Conservation (phyloP, 306 rosid species). For the Leucaena leucocephala region DNA sequence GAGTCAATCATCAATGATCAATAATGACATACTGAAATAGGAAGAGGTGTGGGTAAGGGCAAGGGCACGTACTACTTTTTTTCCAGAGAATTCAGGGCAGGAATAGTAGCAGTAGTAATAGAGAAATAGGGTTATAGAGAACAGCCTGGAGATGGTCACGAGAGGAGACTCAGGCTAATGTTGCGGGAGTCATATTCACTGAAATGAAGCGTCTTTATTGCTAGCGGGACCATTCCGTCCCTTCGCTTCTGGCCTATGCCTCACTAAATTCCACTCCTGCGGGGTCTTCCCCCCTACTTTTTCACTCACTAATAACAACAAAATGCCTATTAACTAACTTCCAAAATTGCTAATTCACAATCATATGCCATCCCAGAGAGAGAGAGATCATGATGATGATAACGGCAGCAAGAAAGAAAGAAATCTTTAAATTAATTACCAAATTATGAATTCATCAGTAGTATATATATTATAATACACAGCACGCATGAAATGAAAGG, state of each 20-base stretch:
- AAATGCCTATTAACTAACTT: constrained; percentile 46
- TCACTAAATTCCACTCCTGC: constrained; percentile 31
- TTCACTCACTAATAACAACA: constrained; percentile 42
- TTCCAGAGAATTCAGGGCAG: constrained; percentile 35
- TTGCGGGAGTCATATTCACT: constrained; percentile 40
- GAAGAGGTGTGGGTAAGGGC: background rate
- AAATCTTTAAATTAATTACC: constrained; percentile 20
- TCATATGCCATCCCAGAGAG: constrained; percentile 43
- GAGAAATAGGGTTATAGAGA: constrained; percentile 10
- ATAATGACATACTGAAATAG: background rate
- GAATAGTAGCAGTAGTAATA: background rate
- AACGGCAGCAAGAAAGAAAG: background rate
- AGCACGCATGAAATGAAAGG: constrained; percentile 56
- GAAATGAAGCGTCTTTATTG: constrained; percentile 44
- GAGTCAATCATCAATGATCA: too few species aligned
- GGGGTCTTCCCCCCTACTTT: constrained; percentile 14
- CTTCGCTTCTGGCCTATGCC: constrained; percentile 33
- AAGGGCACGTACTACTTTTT: constrained; percentile 1
- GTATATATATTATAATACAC: constrained; percentile 35
- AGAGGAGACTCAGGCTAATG: constrained; percentile 30
- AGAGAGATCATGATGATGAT: background rate
- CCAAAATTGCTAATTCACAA: constrained; percentile 54
- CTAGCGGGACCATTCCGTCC: constrained; percentile 49
- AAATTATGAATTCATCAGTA: constrained; percentile 47
- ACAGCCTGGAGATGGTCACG: constrained; percentile 47